Evolutionary conservation across 2,329 filamentous ascomycete genomes (phyloP), one percentile per base, ranked within the genome.

Genomic region (Cordyceps tenuipes): DNA sequence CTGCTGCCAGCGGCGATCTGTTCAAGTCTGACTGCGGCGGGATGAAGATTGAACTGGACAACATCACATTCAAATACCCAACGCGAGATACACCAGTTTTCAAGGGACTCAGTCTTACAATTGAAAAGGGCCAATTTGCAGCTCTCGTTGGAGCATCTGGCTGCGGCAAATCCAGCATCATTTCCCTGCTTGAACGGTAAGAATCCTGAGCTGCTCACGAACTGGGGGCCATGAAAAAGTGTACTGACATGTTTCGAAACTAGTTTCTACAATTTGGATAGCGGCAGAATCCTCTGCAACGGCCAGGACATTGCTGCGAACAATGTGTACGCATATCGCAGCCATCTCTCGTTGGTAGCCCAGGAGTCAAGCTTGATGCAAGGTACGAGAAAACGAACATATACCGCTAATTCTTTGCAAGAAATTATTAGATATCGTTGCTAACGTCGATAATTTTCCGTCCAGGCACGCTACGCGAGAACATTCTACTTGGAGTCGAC

Each of bases 361-460:
- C 89, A 92, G 70, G 88, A 92, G 68, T 81, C 89, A 7, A 85
- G 84, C 0, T 77, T 92, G 0, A 91, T 89, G 67, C 84, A 86
- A 69, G 85, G 84, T 64, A 72, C 70, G 58, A 50, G 13, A 7
- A 48, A 26, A 17, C 2, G 7, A 13, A 15, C 23, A 29, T 17
- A 17, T 3, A 3, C 29, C 29, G 7, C 4, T 36, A 36, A 36
- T 36, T 10, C 8, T 36, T 8, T 13, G 13, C 9, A 36, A 13
- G 34, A 36, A 10, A 36, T 4, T 12, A 36, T 36, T 2, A 12
- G 34, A 36, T 13, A 13, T 2, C 34, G 12, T 36, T 36, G 13
- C 34, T 36, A 36, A 36, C 34, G 12, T 10, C 8, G 9, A 36
- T 36, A 13, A 23, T 23, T 23, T 23, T 3, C 13, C n/a, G 19